Base-by-base conservation (phyloP, 108 stramenopile species). In the Poteriospumella lacustris region DNA sequence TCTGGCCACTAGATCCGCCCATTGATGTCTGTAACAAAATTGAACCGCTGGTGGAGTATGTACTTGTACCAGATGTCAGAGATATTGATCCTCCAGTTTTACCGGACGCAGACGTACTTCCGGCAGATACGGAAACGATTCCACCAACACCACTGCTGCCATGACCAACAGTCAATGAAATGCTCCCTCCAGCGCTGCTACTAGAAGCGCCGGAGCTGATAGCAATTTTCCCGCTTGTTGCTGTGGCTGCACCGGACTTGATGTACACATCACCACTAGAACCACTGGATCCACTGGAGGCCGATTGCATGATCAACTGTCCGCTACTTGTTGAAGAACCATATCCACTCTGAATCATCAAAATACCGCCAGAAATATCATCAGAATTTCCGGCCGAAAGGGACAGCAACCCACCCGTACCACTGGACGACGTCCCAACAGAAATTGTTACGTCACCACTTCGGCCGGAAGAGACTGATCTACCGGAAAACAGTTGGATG, bases 91-190 rank as follows among this genome's bases (percentile, higher is more conserved):
- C 42, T 19, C 52, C 52, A 56, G 52, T 56, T 19, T 0, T 0
- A 1, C 2, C 1, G 1, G 0, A 44, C 41, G 0, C 33, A 52
- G 40, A 26, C 5, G 70, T 24, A 33, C 3, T 73, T 52, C 70
- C 70, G 36, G 40, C 70, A 29, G 41, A 34, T 12, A 73, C 31
- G 5, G 28, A 9, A 26, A 73, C 28, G 3, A 3, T 5, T 52
- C 70, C 70, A 73, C 70, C 70, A 52, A 15, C 28, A 52, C 70
- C 70, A 73, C 36, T 42, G 36, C 3, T 38, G 5, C 70, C 33
- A 73, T 12, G 3, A 52, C 41, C 41, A 15, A 42, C 36, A 12
- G 5, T 5, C 5, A 73, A 26, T 9, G 19, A 42, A n/a, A 73
- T 24, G 31, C 3, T 5, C 26, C 70, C 70, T 12, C 41, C 33